Conservation (phyloP, 768 basidiomycete species). For the Suillus decipiens region DNA sequence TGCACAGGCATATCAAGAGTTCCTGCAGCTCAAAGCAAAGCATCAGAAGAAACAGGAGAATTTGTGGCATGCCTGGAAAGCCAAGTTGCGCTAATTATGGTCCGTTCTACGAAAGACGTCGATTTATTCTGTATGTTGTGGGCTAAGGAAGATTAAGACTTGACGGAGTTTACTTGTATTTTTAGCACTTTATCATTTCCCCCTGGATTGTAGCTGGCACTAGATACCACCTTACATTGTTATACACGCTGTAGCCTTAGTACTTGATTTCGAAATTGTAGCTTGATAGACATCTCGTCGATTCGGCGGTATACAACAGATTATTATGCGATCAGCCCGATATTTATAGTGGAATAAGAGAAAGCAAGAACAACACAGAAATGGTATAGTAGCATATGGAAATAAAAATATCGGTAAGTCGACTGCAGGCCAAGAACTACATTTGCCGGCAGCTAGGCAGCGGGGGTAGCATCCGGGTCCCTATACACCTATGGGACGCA, state of each 20-base stretch:
- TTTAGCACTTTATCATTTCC: background rate
- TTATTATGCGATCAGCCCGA: background rate
- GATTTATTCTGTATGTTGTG: background rate
- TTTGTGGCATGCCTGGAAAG: conserved; percentile 55
- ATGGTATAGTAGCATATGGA: conserved; percentile 15
- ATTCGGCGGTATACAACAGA: conserved; percentile 13
- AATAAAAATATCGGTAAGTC: conserved; percentile 14
- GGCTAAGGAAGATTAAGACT: background rate
- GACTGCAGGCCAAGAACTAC: conserved; percentile 21
- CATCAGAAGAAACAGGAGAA: conserved; percentile 58
- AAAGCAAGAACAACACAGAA: conserved; percentile 13
- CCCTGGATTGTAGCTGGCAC: background rate
- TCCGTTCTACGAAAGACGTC: background rate
- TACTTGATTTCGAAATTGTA: conserved; percentile 1
- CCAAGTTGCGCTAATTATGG: conserved; percentile 24
- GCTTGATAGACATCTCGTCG: background rate
- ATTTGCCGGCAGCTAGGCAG: conserved; percentile 20
- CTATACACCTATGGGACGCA: conserved; percentile 41
- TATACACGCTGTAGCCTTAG: conserved; percentile 11
- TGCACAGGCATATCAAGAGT: conserved; percentile 58
- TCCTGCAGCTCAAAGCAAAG: conserved; percentile 51
- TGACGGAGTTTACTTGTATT: conserved; percentile 6
- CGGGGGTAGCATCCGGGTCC: conserved; percentile 38
- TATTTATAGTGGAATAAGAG: background rate
- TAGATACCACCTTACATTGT: conserved; percentile 2